Percentiles rank a stretch among this genome's conserved stretches.
These are phyloP conservation scores for Cornus controversa DNA, from an alignment of 148 eudicot species.

Conservation along the genomic window DNA sequence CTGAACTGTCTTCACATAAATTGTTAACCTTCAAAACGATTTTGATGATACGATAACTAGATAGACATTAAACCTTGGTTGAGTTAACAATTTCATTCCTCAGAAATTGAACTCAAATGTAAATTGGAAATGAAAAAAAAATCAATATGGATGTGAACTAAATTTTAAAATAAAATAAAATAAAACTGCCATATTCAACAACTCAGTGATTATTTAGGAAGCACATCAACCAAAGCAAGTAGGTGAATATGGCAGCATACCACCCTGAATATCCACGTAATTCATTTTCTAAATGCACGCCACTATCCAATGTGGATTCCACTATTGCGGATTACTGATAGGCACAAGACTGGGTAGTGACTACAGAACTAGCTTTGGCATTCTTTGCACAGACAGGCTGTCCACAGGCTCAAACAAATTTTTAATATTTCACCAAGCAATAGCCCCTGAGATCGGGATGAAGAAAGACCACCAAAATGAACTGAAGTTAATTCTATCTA, in stretches of 20 bases:
- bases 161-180: too few relatives aligned
- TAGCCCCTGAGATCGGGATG: not conserved
- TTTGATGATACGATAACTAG: not conserved
- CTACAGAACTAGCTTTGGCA: too few relatives aligned
- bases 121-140: not conserved
- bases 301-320: too few relatives aligned
- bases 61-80: not conserved
- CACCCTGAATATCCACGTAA: too few relatives aligned
- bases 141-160: too few relatives aligned
- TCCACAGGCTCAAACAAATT: not conserved
- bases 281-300: too few relatives aligned
- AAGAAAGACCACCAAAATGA: not conserved
- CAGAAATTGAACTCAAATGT: not conserved
- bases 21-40: not conserved
- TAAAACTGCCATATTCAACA: not conserved
- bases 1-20: not conserved
- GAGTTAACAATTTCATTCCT: not conserved
- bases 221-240: not conserved
- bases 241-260: too few relatives aligned
- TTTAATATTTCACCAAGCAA: not conserved
- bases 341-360: too few relatives aligned
- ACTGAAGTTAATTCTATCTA: not conserved
- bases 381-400: not conserved
- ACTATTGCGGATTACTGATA: too few relatives aligned
- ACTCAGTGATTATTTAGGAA: not conserved